phyloP scores from a whole-genome alignment of 768 basidiomycete species.

The Leccinum broughii region DNA sequence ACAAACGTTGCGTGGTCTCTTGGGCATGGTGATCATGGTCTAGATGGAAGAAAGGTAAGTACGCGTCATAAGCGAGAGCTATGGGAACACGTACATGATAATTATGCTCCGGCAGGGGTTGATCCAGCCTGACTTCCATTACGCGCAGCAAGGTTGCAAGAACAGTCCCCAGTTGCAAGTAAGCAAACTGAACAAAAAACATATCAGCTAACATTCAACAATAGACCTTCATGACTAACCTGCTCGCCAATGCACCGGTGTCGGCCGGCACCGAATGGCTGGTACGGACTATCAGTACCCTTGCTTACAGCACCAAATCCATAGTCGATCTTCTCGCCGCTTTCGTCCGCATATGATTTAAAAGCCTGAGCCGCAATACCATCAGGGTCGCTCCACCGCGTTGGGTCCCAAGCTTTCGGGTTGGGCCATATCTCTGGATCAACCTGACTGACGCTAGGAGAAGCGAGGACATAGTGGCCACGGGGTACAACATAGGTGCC shows the following conservation, averaged over 20 bases:
- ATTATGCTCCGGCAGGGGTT: constrained; percentile 74
- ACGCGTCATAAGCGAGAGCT: not conserved
- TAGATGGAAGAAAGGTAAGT: constrained; percentile 32
- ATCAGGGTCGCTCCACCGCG: constrained; percentile 82
- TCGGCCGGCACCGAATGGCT: constrained; percentile 96
- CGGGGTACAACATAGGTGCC: constrained; percentile 82
- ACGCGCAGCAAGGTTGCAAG: constrained; percentile 75
- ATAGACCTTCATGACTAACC: constrained; percentile 37
- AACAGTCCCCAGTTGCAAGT: constrained; percentile 87
- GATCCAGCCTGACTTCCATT: constrained; percentile 68
- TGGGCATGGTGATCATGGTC: constrained; percentile 95
- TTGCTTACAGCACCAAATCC: constrained; percentile 96
- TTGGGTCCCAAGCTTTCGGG: constrained; percentile 70
- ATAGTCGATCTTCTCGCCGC: constrained; percentile 91
- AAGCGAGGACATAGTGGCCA: constrained; percentile 87
- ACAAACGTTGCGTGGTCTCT: constrained; percentile 59
- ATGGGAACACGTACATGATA: constrained; percentile 69
- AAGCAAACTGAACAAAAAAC: constrained; percentile 68
- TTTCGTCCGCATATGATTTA: constrained; percentile 69
- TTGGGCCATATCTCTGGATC: constrained; percentile 85
- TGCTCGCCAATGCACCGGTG: constrained; percentile 95
- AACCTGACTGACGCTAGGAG: constrained; percentile 82
- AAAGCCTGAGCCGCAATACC: constrained; percentile 81
- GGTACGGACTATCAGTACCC: constrained; percentile 94
- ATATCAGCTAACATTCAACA: constrained; percentile 6